Evolutionary conservation across 257 asterid species (phyloP).

Genomic region (Apocynum venetum): DNA sequence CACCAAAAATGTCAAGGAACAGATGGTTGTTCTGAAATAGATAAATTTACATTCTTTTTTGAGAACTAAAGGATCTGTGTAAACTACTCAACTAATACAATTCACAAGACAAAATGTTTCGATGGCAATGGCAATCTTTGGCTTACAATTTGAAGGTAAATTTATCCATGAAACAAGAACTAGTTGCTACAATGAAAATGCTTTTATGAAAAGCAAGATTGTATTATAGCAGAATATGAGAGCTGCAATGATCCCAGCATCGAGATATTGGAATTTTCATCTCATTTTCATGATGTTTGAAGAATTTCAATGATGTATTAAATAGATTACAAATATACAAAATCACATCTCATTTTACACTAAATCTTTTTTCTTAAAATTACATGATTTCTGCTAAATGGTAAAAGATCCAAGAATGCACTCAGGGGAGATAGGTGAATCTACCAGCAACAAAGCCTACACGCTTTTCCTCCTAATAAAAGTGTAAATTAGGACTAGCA

Average conservation of each 20-base stretch:
- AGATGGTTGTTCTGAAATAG: too few species aligned
- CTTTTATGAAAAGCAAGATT: not conserved
- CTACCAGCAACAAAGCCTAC: not conserved
- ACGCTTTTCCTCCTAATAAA: not conserved
- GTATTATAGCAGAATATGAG: not conserved
- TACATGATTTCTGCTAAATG: not conserved
- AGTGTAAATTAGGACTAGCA: not conserved
- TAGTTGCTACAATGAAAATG: not conserved
- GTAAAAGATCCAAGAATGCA: not conserved
- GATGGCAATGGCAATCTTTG: too few species aligned
- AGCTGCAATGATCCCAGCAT: not conserved
- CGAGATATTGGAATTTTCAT: not conserved
- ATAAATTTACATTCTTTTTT: too few species aligned
- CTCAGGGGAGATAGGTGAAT: not conserved
- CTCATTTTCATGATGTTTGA: not conserved
- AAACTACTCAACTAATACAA: too few species aligned
- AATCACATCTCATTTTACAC: not conserved
- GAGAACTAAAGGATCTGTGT: too few species aligned
- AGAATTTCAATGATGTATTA: not conserved
- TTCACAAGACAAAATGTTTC: too few species aligned
- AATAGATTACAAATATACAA: constrained; percentile 8
- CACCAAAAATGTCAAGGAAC: too few species aligned
- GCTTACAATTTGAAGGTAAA: too few species aligned
- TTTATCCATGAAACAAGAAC: not conserved
- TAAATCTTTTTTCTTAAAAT: not conserved